Conservation (phyloP, 768 basidiomycete genomes). For the Russula sp. region DNA sequence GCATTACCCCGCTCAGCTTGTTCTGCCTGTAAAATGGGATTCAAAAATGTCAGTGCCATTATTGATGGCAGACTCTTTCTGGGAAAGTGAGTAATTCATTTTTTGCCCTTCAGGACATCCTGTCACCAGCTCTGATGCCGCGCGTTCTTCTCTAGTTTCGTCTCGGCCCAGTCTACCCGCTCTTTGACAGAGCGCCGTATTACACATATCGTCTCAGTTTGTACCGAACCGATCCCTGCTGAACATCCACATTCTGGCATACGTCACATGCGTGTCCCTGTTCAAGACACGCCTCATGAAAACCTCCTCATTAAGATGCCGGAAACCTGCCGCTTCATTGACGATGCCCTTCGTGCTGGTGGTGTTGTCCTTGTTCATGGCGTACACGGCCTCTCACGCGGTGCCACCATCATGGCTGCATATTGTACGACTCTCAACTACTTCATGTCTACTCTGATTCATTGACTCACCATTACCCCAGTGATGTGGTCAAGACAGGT, state of each 20-base stretch:
- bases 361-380: slow-evolving; percentile 26
- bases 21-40: slow-evolving; percentile 23
- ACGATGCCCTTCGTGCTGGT: slow-evolving; percentile 23
- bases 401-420: slow-evolving; percentile 25
- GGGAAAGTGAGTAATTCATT: slow-evolving; percentile 59
- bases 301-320: slow-evolving; percentile 26
- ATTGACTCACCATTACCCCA: neutral
- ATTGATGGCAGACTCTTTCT: slow-evolving; percentile 62
- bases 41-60: slow-evolving; percentile 45
- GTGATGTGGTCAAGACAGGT: slow-evolving; percentile 24
- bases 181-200: slow-evolving; percentile 65
- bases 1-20: neutral
- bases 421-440: slow-evolving; percentile 8
- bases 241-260: slow-evolving; percentile 65
- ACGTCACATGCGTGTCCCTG: slow-evolving; percentile 54
- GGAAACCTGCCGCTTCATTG: slow-evolving; percentile 24
- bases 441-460: neutral
- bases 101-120: slow-evolving; percentile 17
- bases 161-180: slow-evolving; percentile 63
- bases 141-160: slow-evolving; percentile 38
- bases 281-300: slow-evolving; percentile 22
- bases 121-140: slow-evolving; percentile 6
- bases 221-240: slow-evolving; percentile 59
- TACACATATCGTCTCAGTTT: slow-evolving; percentile 71
- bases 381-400: slow-evolving; percentile 24